Base-by-base conservation (phyloP, 192 early-diverging fungal species). In the Allomyces arbusculus region DNA sequence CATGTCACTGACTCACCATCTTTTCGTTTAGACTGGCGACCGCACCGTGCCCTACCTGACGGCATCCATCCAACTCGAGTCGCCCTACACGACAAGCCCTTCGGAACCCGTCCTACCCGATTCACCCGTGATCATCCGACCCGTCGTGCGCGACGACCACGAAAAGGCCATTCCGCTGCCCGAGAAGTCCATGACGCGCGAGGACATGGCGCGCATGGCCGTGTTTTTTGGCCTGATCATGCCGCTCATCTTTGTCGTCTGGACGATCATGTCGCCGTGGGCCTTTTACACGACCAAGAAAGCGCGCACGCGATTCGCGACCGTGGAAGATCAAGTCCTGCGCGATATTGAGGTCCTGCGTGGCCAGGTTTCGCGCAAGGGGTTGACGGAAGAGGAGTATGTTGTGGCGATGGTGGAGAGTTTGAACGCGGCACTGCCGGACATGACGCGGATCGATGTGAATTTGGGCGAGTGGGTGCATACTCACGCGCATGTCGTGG, bases 31-130 rank as follows among this genome's bases (percentile, higher is more conserved):
- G 62, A 14, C 11, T 24, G 24, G 24, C 3, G 62, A 62, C 23
- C 62, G 62, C 62, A 62, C 62, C 62, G 62, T 62, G 3, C 62
- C 62, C n/a, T 62, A 24, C 62, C 24, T 23, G n/a, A 62, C 62
- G 3, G 62, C 62, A 16, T 62, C 24, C n/a, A 62, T 62, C 62
- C 22, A 12, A 9, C 19, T 23, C 62, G 62, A 25, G 23, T 12
- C 11, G n/a, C 62, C 24, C 2, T 23, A 62, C 62, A 23, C 10
- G n/a, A 11, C 14, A 3, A 23, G 14, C 20, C 23, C 22, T 9
- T 14, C 62, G 10, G 11, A 12, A 24, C 62, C 50, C 16, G 20
- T 58, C 50, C 16, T 20, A 3, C 50, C 50, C 16, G 20, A 14
- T 16, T 4, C 12, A 0, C 12, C 50, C 16, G 50, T 58, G 50